These are phyloP conservation scores for Camellia granthamiana DNA, from an alignment of 148 eudicot genomes.

Conservation along the genomic window DNA sequence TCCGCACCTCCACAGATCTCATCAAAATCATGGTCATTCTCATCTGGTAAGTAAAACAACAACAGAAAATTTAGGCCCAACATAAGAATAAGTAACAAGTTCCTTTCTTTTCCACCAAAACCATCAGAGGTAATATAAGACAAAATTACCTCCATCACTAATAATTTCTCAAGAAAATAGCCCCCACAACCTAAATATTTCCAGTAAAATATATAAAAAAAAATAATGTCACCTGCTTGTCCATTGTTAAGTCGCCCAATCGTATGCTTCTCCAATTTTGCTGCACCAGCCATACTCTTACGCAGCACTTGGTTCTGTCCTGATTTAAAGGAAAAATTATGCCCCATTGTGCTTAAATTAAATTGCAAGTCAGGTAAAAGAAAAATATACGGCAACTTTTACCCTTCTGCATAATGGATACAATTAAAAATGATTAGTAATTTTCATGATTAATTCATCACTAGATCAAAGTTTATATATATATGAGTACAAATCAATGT, in stretches of 20 bases:
- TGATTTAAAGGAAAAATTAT: conserved; percentile 27
- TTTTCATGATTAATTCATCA: conserved; percentile 5
- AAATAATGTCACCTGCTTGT: conserved; percentile 41
- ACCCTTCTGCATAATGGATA: neutral
- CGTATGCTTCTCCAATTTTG: conserved; percentile 16
- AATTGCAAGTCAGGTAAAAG: conserved; percentile 4
- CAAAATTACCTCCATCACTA: neutral
- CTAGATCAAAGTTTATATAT: neutral
- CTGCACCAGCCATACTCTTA: conserved; percentile 30
- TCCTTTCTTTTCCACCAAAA: neutral
- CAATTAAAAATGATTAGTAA: neutral
- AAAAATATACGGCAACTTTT: conserved; percentile 5
- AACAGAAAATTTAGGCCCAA: conserved; percentile 5
- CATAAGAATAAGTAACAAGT: neutral
- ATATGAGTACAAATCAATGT: neutral
- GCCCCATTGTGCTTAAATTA: conserved; percentile 9
- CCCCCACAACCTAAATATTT: neutral
- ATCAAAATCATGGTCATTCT: conserved; percentile 11
- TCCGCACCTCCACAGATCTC: conserved; percentile 27
- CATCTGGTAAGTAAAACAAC: conserved; percentile 32
- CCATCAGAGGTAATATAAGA: neutral
- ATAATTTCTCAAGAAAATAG: neutral
- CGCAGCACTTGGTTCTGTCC: conserved; percentile 74
- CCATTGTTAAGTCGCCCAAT: conserved; percentile 29
- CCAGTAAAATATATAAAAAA: neutral